A percentile compares a stretch with the other conserved stretches of the same genome.
These are phyloP conservation scores for Spizellomyces punctatus DNA, from an alignment of 192 early-diverging fungal species.

Conservation along the genomic window DNA sequence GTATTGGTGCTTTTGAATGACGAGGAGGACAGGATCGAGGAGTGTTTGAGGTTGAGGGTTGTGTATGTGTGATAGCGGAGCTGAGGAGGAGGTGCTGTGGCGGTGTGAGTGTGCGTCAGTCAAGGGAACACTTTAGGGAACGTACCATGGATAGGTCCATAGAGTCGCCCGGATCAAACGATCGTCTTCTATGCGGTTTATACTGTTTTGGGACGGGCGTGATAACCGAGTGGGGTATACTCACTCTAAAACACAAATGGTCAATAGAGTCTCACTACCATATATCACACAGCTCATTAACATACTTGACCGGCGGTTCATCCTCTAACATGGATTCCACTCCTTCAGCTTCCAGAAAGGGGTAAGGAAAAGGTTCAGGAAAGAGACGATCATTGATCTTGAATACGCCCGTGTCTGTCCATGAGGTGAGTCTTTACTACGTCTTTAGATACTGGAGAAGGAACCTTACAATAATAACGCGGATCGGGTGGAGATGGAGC, in stretches of 20 bases:
- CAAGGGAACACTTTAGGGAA: background rate
- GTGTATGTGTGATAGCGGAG: constrained; percentile 28
- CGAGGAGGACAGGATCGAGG: constrained; percentile 51
- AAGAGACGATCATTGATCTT: no score
- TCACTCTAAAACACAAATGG: background rate
- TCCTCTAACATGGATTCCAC: no score
- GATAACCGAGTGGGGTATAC: background rate
- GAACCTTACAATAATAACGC: no score
- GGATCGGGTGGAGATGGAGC: no score
- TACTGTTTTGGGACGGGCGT: background rate
- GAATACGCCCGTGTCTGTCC: no score
- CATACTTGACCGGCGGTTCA: no score
- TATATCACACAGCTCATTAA: no score
- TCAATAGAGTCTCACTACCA: no score
- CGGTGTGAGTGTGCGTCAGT: background rate
- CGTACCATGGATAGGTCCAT: constrained; percentile 1
- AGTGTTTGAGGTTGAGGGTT: constrained; percentile 49
- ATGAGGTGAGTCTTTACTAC: no score
- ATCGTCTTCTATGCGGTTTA: background rate
- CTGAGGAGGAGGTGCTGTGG: background rate
- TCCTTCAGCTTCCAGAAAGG: no score
- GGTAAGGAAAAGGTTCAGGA: no score
- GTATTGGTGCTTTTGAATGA: constrained; percentile 57
- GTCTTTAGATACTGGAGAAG: no score
- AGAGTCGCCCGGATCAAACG: background rate